phyloP scores from a whole-genome alignment of 805 yeast species.

The Tanozyma kutaoensis region DNA sequence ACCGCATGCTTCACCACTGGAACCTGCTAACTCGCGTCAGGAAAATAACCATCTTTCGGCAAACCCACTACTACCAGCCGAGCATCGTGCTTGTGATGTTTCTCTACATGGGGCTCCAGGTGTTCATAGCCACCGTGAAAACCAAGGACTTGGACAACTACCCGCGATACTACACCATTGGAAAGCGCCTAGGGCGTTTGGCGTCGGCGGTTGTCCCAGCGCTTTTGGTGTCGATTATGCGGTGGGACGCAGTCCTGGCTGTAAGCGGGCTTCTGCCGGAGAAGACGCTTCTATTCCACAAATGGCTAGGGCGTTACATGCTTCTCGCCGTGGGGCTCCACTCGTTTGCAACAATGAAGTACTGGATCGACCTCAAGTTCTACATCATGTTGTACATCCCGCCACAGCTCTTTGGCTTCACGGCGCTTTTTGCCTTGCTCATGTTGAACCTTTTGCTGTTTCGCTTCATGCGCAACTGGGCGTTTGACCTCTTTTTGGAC shows the following conservation, averaged over 20 bases:
- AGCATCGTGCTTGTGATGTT: constrained; percentile 17
- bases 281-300: constrained; percentile 24
- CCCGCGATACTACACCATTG: constrained; percentile 24
- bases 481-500: constrained; percentile 29
- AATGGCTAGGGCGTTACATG: constrained; percentile 30
- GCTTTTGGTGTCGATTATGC: constrained; percentile 20
- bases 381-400: constrained; percentile 29
- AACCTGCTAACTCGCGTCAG: constrained; percentile 13
- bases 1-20: constrained; percentile 14
- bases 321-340: constrained; percentile 24
- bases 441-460: constrained; percentile 22
- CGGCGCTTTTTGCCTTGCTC: constrained; percentile 24
- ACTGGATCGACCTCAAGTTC: constrained; percentile 29
- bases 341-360: constrained; percentile 14
- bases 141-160: constrained; percentile 26
- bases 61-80: constrained; percentile 25
- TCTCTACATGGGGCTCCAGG: constrained; percentile 15
- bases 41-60: constrained; percentile 7
- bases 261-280: constrained; percentile 30
- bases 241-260: constrained; percentile 24
- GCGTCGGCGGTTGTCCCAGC: constrained; percentile 27
- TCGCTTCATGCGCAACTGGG: constrained; percentile 19
- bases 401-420: constrained; percentile 37
- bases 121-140: constrained; percentile 13
- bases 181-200: constrained; percentile 28